Base-by-base conservation (phyloP, 2,329 filamentous ascomycete species). In the Cladosporium velox region DNA sequence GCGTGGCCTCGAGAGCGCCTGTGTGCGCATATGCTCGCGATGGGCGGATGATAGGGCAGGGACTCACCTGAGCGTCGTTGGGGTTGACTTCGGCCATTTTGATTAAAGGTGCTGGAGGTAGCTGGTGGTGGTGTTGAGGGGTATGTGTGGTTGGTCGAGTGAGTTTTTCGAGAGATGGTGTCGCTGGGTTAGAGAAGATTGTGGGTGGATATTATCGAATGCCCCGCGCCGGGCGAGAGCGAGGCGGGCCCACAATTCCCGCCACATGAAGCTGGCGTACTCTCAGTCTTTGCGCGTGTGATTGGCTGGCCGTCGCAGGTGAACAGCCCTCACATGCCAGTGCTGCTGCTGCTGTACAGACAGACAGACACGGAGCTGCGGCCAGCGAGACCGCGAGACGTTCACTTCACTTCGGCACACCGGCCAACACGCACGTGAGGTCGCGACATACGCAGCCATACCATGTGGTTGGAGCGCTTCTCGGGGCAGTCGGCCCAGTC, bases 391-490 rank as follows among this genome's bases (percentile, higher is more conserved):
- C 52, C 28, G 28, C 4, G n/a, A 30, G 49, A 34, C 52, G 52
- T 32, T 11, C 52, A 34, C 28, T 55, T 55, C 52, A 55, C 30
- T 55, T 30, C 30, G 3, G 30, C 8, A n/a, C 52, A 34, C 18
- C 28, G 18, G 28, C 15, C 52, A 55, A n/a, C 5, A 55, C 26
- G 15, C 4, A 15, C 10, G 49, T 30, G 28, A 44, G 12, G n/a
- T 35, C 32, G 49, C 59, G 30, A 54, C 32, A 54, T 35, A 52
- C 60, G 10, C 21, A 18, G 30, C 54, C 34, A 57, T 54, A 58
- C 65, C 59, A 96, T 96, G 92, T 97, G 93, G 93, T 88, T 96
- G 76, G 93, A 97, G 82, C 90, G 93, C 77, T 88, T 96, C 70
- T 89, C 90, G 70, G 88, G 86, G 73, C 89, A 90, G 78, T 89